These are phyloP conservation scores for Gypsophila paniculata DNA, from an alignment of 179 eudicot species.

Conservation along the genomic window DNA sequence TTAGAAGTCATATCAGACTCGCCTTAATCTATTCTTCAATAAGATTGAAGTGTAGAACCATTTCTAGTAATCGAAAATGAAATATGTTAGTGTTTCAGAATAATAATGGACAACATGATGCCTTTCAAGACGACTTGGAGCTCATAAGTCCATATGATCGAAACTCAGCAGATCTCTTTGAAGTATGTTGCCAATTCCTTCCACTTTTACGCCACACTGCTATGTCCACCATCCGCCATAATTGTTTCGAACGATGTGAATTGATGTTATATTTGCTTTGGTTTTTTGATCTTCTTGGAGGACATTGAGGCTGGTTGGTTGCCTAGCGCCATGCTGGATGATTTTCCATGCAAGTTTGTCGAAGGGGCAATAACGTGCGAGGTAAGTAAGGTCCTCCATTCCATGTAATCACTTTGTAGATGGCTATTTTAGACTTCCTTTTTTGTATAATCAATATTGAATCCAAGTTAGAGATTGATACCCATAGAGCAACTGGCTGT, in stretches of 20 bases:
- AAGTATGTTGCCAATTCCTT: conserved; percentile 42
- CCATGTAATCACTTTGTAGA: conserved; percentile 7
- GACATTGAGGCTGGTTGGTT: conserved; percentile 83
- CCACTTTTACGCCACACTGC: not conserved
- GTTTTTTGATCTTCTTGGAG: conserved; percentile 36
- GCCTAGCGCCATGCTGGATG: conserved; percentile 87
- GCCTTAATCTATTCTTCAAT: not conserved
- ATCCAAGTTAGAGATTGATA: conserved; percentile 1
- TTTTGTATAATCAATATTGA: conserved; percentile 9
- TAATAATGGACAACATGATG: conserved; percentile 40
- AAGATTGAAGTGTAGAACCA: not conserved
- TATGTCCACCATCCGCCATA: not conserved
- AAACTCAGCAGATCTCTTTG: conserved; percentile 68
- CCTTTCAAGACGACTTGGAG: conserved; percentile 54
- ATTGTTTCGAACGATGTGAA: conserved; percentile 10
- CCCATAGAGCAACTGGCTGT: conserved; percentile 8
- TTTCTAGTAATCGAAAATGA: not conserved
- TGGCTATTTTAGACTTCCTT: conserved; percentile 2
- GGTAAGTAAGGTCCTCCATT: conserved; percentile 42
- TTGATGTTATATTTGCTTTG: conserved; percentile 10
- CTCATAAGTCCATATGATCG: conserved; percentile 78
- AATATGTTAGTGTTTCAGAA: conserved; percentile 30
- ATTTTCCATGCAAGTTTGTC: conserved; percentile 78
- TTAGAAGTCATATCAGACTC: conserved; percentile 21
- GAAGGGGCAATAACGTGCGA: conserved; percentile 74